A percentile compares a stretch with the other conserved stretches of the same genome.
These are phyloP conservation scores for Gnetum montanum DNA, from an alignment of 75 land plant species.

Conservation along the genomic window DNA sequence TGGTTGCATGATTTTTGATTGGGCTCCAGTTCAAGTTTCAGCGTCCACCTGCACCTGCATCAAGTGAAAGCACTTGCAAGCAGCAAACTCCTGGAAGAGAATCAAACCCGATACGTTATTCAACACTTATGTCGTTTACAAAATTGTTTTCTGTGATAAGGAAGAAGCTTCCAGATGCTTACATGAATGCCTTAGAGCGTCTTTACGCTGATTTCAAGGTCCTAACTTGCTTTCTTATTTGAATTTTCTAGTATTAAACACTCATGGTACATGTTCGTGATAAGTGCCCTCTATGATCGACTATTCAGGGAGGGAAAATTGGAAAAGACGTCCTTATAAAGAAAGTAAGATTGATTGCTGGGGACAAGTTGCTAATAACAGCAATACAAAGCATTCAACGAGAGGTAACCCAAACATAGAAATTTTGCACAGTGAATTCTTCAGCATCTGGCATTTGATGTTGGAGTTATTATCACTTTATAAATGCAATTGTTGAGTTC, in stretches of 20 bases:
- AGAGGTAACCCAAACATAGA: neutral
- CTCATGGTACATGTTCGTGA: no score
- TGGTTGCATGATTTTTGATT: neutral
- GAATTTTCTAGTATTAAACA: slow-evolving; percentile 1
- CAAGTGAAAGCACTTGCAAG: neutral
- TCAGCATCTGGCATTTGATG: no score
- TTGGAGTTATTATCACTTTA: no score
- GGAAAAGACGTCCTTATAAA: slow-evolving; percentile 2
- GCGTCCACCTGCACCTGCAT: neutral
- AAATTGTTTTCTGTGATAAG: neutral
- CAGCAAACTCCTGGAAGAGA: neutral
- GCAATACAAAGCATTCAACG: slow-evolving; percentile 1
- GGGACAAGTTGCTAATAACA: slow-evolving; percentile 5
- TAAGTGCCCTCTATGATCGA: no score
- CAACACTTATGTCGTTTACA: neutral
- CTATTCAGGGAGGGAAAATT: slow-evolving; percentile 8
- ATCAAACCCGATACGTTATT: neutral
- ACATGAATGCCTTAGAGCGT: slow-evolving; percentile 1
- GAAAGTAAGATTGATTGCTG: slow-evolving; percentile 4
- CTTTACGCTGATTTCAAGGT: slow-evolving; percentile 4
- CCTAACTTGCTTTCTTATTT: neutral
- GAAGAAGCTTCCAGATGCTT: neutral
- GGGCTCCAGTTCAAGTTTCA: no score
- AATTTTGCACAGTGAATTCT: no score
- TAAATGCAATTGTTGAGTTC: no score